phyloP scores from a whole-genome alignment of 2,329 filamentous ascomycete species.

The Ascochyta fabae region DNA sequence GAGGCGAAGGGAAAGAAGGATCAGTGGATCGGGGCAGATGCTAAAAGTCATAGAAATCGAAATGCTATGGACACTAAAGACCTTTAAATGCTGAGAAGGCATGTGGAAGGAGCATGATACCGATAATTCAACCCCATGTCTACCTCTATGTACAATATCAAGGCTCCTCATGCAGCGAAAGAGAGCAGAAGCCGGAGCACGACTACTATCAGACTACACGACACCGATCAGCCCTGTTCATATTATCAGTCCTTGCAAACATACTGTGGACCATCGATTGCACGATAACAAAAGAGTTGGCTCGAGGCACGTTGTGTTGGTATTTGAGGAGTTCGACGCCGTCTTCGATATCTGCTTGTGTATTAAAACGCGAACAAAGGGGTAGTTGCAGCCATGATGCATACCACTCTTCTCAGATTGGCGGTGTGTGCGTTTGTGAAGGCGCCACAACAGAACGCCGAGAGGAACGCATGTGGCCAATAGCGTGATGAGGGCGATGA shows the following conservation, averaged over 20 bases:
- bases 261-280: conserved; percentile 1
- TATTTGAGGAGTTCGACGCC: background rate
- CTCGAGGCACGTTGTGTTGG: background rate
- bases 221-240: background rate
- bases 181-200: background rate
- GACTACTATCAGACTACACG: background rate
- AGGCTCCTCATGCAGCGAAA: too few species aligned
- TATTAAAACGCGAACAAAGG: background rate
- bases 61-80: background rate
- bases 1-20: background rate
- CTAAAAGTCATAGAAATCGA: too few species aligned
- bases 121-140: too few species aligned
- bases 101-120: too few species aligned
- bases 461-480: conserved; percentile 8
- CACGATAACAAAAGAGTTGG: background rate
- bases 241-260: background rate
- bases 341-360: background rate
- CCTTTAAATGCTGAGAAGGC: background rate
- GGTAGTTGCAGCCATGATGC: background rate
- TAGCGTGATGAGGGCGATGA: conserved; percentile 14
- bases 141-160: too few species aligned
- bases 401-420: background rate
- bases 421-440: conserved; percentile 1
- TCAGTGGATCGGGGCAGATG: too few species aligned
- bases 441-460: conserved; percentile 7